Evolutionary conservation across 306 rosid species (phyloP), one percentile per base, ranked within the genome.

Genomic region (Cercis canadensis): DNA sequence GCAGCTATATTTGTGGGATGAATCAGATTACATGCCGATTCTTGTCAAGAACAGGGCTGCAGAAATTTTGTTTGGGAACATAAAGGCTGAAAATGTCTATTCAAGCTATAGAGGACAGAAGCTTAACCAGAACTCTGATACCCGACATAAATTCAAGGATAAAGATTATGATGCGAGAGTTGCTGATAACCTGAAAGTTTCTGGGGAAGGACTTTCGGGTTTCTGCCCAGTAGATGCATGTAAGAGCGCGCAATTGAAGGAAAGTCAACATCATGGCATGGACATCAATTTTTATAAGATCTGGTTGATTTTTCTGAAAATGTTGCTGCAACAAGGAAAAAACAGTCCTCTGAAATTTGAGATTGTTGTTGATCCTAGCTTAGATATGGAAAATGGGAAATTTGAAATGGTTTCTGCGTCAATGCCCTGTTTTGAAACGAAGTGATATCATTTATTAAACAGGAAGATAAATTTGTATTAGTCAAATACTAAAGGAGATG

Each of bases 1-100:
- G 80, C 85, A 92, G 93, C 62, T 92, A 47, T 90, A 86, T 64
- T 68, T 88, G 31, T 92, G 96, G 96, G 97, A 92, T 33, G 90
- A 85, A 63, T 86, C 92, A 6, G 87, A 85, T 47, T 85, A 78
- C 67, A 65, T 87, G 57, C 92, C 92, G 2, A 61, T 87, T 70
- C 87, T 90, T 0, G 90, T 92, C 45, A 88, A 58, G 84, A 88
- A 90, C 80, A 86, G 59, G 70, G 96, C 89, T 0, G 97, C 97
- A 36, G 96, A 88, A 61, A 79, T 88, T 62, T 82, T 92, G 86
- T 92, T 90, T 72, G 97, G 92, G 45, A 92, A 88, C 78, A 75
- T 90, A 70, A 87, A 74, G 78, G 98, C 97, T 24, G 92, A 86
- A 63, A 79, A 80, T 43, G 88, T 90, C 8, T 79, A 75, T 67